Evolutionary conservation across 176 grass and related monocot species (phyloP), one percentile per base, ranked within the genome.

Genomic region (Musa beccarii): DNA sequence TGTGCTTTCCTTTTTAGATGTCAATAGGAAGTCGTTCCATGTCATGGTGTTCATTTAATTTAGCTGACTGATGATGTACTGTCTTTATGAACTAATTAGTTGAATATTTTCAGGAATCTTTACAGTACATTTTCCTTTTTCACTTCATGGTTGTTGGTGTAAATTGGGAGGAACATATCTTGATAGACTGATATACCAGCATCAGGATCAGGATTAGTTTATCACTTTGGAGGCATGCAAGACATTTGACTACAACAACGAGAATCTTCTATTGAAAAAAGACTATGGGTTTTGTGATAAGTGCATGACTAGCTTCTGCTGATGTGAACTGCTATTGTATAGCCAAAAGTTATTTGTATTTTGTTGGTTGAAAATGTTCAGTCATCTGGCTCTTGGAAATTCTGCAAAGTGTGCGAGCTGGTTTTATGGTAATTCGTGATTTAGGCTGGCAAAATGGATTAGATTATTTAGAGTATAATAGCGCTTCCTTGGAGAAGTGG

Each of bases 401-500:
- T 50, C 49, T 70, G 5, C 15, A 70, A 10, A 51, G 2, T 70
- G 16, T 70, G 12, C 3, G 11, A 26, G 11, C 22, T 26, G 11
- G 2, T 8, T 11, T 66, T 28, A 20, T 51, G 28, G 50, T 10
- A 17, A 51, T 20, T 1, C 3, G 17, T 49, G n/a, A 66, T 11
- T 26, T 66, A 11, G 26, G 34, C 2, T 17, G 21, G 68, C 49
- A 71, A 51, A 51, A 71, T 71, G 68, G 68, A 71, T 71, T 71
- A 71, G 34, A 19, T 8, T 43, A 20, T 54, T 71, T 71, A 71
- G 34, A 19, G 14, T 43, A 20, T 54, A 26, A 61, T 49, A 49
- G 16, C 49, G 7, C 14, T 43, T 50, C 26, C 26, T 49, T 75
- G 13, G 14, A 75, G 26, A 34, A 61, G 16, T 59, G 23, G 54